These are phyloP conservation scores for Schoenoplectus triqueter DNA, from an alignment of 202 grass and related monocot genomes.

Conservation along the genomic window DNA sequence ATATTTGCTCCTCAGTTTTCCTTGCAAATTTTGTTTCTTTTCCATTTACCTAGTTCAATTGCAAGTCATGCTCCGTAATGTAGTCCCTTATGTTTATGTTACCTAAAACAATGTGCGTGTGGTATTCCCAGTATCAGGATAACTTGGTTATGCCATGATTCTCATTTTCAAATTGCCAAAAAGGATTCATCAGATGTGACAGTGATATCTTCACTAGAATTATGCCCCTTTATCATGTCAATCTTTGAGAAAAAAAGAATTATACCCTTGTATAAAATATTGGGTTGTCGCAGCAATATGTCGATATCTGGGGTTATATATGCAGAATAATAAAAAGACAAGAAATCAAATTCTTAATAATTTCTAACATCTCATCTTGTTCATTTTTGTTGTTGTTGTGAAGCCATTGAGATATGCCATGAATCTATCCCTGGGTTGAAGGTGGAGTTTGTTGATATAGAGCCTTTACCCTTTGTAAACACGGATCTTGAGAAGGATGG, in stretches of 20 bases:
- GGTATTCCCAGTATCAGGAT: neutral
- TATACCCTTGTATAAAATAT: neutral
- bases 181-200: neutral
- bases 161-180: neutral
- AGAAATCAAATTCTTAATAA: neutral
- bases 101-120: neutral
- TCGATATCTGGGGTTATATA: neutral
- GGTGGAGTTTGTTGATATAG: conserved; percentile 65
- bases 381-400: neutral
- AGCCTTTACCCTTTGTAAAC: conserved; percentile 63
- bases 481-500: conserved; percentile 66
- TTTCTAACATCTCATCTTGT: neutral
- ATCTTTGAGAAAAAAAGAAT: too few relatives aligned
- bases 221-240: neutral
- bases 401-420: conserved; percentile 66
- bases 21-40: neutral
- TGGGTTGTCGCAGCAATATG: neutral
- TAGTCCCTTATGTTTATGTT: neutral
- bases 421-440: conserved; percentile 57
- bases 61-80: neutral
- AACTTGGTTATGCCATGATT: neutral
- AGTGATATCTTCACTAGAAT: neutral
- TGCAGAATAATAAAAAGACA: neutral
- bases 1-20: neutral
- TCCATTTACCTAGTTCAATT: neutral